These are phyloP conservation scores for Ammopiptanthus mongolicus DNA, from an alignment of 306 rosid genomes.

Conservation along the genomic window DNA sequence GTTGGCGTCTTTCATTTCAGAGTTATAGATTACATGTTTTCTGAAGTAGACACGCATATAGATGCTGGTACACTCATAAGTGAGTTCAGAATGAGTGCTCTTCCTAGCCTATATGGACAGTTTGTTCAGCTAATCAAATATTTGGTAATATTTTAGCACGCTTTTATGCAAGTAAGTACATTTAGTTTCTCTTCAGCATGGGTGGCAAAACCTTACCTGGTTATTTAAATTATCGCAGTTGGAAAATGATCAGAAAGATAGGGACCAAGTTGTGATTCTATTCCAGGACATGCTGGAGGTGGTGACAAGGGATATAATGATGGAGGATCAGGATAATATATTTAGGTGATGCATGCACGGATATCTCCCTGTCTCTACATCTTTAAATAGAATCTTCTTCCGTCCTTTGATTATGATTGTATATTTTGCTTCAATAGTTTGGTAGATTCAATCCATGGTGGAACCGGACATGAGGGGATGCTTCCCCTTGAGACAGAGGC, in stretches of 20 bases:
- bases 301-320: conserved; percentile 87
- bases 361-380: not conserved
- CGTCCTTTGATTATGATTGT: not conserved
- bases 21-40: conserved; percentile 59
- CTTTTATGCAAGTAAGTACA: not conserved
- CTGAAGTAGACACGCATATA: conserved; percentile 60
- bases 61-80: conserved; percentile 19
- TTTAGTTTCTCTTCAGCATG: not conserved
- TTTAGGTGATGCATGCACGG: conserved; percentile 44
- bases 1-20: conserved; percentile 37
- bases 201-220: conserved; percentile 19
- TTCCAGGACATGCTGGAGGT: conserved; percentile 99
- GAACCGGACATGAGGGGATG: conserved; percentile 67
- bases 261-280: conserved; percentile 80
- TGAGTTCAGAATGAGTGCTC: conserved; percentile 85
- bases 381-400: not conserved
- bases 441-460: conserved; percentile 69
- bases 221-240: conserved; percentile 45
- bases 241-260: conserved; percentile 61
- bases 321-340: conserved; percentile 59
- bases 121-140: conserved; percentile 62
- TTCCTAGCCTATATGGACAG: conserved; percentile 72
- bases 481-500: conserved; percentile 60
- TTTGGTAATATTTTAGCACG: conserved; percentile 52
- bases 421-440: conserved; percentile 41